Evolutionary conservation across 2,329 filamentous ascomycete genomes (phyloP).

Genomic region (Aureobasidium pullulans): DNA sequence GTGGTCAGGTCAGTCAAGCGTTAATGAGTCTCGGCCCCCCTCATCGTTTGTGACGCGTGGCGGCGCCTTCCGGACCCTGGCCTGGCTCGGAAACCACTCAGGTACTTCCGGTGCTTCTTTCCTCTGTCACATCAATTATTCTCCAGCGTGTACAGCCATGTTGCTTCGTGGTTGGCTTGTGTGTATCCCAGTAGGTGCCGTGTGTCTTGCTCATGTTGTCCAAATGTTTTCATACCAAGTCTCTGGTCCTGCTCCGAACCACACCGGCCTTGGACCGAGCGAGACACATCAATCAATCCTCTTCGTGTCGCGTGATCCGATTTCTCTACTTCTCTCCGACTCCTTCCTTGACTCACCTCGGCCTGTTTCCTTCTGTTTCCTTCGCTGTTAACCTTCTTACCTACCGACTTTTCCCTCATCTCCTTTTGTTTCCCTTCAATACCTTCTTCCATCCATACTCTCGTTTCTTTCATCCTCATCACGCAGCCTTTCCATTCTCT

Average conservation of each 20-base stretch:
- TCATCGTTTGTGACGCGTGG: background rate
- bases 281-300: background rate
- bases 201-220: background rate
- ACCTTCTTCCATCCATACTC: background rate
- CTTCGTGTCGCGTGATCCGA: conserved; percentile 4
- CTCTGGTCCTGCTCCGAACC: background rate
- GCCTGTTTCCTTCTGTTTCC: background rate
- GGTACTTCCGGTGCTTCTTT: background rate
- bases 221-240: too few species aligned
- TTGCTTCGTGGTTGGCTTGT: too few species aligned
- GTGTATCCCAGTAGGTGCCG: background rate
- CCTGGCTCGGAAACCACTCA: background rate
- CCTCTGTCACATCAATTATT: background rate
- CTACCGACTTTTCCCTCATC: background rate
- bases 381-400: background rate
- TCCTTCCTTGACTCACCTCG: conserved; percentile 8
- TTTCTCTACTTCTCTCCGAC: background rate
- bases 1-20: background rate
- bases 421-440: background rate
- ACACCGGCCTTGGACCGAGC: background rate
- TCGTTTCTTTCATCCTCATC: background rate
- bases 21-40: background rate
- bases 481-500: background rate
- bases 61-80: background rate
- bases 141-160: too few species aligned